Evolutionary conservation across 768 basidiomycete genomes (phyloP), one percentile per base, ranked within the genome.

Genomic region (Amanita inopinata): DNA sequence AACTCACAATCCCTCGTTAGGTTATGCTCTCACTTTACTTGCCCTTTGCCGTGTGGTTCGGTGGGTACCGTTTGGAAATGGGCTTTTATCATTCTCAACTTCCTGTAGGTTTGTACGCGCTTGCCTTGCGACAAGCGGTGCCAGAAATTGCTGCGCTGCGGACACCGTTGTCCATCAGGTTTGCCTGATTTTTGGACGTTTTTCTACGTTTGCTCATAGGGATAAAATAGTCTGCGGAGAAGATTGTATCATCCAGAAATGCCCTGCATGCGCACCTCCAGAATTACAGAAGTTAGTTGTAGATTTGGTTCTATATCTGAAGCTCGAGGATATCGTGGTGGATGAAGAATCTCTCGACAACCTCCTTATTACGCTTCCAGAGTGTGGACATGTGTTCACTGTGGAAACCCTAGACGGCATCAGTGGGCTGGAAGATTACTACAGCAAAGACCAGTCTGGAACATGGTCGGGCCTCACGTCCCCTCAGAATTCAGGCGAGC

Each of bases 111-210:
- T 15, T 86, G 83, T 54, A 63, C 72, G 2, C 69, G 80, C 3
- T 54, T 81, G 1, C 83, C 83, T 2, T 83, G 82, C 48, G 75
- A 84, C 46, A 41, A 56, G 34, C 69, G 65, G 0, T 85, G 83
- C 44, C 49, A 57, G 10, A 62, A 62, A 9, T n/a, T 40, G 0
- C 63, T 85, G 8, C 2, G 30, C 4, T 85, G 83, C 53, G 78
- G 80, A 7, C 81, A 83, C 53, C 62, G 50, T 25, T 85, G 83
- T 48, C 77, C 80, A 11, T 83, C 81, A 25, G 71, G 82, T 83
- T 52, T 38, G 65, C 53, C 9, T 4, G 22, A 32, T 25, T 31
- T 4, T 4, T 32, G 17, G 15, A 18, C 5, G 17, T 15, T n/a
- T 33, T 17, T 39, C 36, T 24, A 1, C 15, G 2, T 2, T 38